phyloP scores from a whole-genome alignment of 2,329 filamentous ascomycete genomes.

The Periglandula ipomoeae region DNA sequence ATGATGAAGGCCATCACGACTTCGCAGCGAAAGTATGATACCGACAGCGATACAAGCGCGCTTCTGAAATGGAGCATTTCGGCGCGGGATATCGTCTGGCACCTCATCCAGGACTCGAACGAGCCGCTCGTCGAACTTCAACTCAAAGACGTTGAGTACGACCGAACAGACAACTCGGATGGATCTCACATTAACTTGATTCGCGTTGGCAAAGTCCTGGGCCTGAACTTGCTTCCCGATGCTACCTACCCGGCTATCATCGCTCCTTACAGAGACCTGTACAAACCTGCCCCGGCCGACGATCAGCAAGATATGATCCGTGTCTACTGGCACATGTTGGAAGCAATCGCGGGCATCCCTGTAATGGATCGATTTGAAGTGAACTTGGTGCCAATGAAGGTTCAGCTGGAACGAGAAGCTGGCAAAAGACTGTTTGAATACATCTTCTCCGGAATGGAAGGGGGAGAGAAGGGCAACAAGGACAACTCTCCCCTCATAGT shows the following conservation, averaged over 20 bases:
- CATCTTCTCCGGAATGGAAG: constrained; percentile 79
- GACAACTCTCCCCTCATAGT: constrained; percentile 52
- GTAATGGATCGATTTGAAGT: constrained; percentile 97
- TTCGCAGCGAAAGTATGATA: constrained; percentile 79
- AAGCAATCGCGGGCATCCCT: constrained; percentile 93
- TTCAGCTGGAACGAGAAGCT: constrained; percentile 87
- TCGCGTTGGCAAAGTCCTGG: constrained; percentile 78
- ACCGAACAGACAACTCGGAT: constrained; percentile 93
- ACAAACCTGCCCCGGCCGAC: constrained; percentile 33
- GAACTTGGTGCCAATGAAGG: constrained; percentile 82
- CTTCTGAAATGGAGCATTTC: constrained; percentile 86
- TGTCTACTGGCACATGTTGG: constrained; percentile 96
- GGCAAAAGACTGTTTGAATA: constrained; percentile 94
- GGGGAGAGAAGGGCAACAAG: constrained; percentile 42
- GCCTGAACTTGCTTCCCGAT: constrained; percentile 81
- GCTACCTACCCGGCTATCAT: constrained; percentile 96
- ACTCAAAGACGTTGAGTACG: constrained; percentile 81
- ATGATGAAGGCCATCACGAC: constrained; percentile 99
- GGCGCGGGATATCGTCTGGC: constrained; percentile 95
- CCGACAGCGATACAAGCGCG: constrained; percentile 61
- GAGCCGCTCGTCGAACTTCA: constrained; percentile 90
- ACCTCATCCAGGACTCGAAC: constrained; percentile 78
- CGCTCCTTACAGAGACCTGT: constrained; percentile 70
- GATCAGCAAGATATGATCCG: constrained; percentile 70
- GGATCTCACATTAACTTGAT: constrained; percentile 92